Base-by-base conservation (phyloP, 176 grass and related monocot species). In the Bonia amplexicaulis region DNA sequence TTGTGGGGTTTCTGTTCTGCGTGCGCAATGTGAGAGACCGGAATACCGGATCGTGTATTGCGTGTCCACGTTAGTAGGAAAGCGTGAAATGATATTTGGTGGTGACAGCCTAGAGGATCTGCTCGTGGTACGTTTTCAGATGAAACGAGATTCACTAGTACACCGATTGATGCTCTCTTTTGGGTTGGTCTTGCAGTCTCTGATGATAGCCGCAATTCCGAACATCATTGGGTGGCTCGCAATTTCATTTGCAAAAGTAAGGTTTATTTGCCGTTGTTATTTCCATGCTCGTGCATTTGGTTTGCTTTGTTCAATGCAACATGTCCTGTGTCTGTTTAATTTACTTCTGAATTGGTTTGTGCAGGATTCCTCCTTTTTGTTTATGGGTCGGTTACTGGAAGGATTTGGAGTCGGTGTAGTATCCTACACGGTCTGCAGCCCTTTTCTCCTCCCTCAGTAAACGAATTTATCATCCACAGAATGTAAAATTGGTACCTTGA, bases 161-260 rank as follows among this genome's bases (percentile, higher is more conserved):
- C 27, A 14, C 46, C 54, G 16, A 69, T 79, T 84, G 26, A 73
- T 74, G 44, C 80, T 69, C 22, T 54, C 19, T 74, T 15, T 26
- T 80, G n/a, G 61, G 7, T 58, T 88, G 44, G 19, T 19, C 70
- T 42, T 86, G 57, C 35, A 99, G 93, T 96, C 96, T 66, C 70
- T 99, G 67, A 96, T 99, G 93, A 96, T 99, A n/a, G 96, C 96
- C 9, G 92, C 96, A 40, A 67, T 99, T 64, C 96, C 93, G 0
- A 99, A 99, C 79, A 96, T 99, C 81, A 94, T 99, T 88, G 96
- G 96, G 39, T 99, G 93, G 91, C 90, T 99, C 0, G 91, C 96
- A 3, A 92, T 99, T 84, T 99, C 96, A 1, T 99, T 99, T n/a
- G 93, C 96, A 19, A 92, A 90, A 84, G 96, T 99, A 76, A 86